Base-by-base conservation (phyloP, 148 eudicot genomes). In the Chenopodium formosanum region DNA sequence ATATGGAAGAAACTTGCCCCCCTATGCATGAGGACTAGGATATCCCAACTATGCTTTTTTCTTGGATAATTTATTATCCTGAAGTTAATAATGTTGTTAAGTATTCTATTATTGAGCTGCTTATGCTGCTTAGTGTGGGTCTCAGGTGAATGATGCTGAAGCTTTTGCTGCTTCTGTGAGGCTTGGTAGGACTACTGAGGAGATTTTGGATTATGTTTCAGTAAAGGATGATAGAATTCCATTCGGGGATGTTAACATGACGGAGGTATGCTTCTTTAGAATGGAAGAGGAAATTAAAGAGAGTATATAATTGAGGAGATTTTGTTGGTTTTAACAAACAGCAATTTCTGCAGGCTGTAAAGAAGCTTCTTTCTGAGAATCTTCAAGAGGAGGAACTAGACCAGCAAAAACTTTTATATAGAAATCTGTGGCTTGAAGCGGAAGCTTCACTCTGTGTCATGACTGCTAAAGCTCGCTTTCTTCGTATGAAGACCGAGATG, bases 391-490 rank as follows among this genome's bases (percentile, higher is more conserved):
- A 92, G 84, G 90, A 82, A 79, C 84, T 79, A 80, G 88, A 88
- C 60, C 67, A 89, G 31, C 91, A 90, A 53, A 84, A 87, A 82
- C 84, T 87, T 68, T 79, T 92, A 46, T 97, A 88, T 71, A 92
- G 88, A 86, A 91, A 85, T 83, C 83, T 97, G 53, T 97, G 99
- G 99, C 97, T 94, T 65, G 98, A 97, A 75, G 97, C 99, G 50
- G 99, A 97, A 91, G 98, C 99, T 80, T 90, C 94, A 80, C 85
- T 97, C 31, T 97, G 97, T 89, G 82, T 89, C 46, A 77, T 82
- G 79, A 89, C 91, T 83, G 87, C 88, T 63, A 91, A 81, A 89
- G 89, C 93, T 75, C 98, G 97, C 71, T 97, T 90, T 82, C 81
- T 90, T 62, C 95, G 91, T 12, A 82, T 89, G 91, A 94, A 91